Evolutionary conservation across 2,329 filamentous ascomycete species (phyloP).

Genomic region (Colletotrichum somersetense): DNA sequence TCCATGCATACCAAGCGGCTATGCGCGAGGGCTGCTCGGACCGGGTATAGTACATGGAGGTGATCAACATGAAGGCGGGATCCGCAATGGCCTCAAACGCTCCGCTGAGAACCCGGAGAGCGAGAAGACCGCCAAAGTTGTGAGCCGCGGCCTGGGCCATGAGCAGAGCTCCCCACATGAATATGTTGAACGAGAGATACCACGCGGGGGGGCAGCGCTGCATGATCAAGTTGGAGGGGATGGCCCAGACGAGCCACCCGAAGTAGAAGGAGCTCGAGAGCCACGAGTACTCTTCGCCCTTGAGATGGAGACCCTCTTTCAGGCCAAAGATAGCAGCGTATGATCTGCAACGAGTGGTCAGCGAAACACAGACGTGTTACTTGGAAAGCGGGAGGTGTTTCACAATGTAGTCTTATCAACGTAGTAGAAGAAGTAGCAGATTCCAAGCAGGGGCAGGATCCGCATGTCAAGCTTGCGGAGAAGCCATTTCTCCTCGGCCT

Average conservation of each 20-base stretch:
- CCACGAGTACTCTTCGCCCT: conserved; percentile 68
- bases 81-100: conserved; percentile 70
- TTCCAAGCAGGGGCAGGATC: conserved; percentile 53
- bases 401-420: conserved; percentile 47
- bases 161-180: conserved; percentile 65
- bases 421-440: conserved; percentile 59
- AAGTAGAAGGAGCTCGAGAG: conserved; percentile 54
- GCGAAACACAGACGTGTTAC: neutral
- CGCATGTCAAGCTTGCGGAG: conserved; percentile 54
- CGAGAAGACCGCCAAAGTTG: conserved; percentile 68
- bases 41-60: conserved; percentile 74
- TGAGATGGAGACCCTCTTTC: conserved; percentile 66
- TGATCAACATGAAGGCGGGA: conserved; percentile 71
- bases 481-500: conserved; percentile 49
- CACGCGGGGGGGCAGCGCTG: conserved; percentile 51
- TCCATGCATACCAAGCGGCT: conserved; percentile 70
- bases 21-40: conserved; percentile 72
- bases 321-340: conserved; percentile 77
- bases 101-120: conserved; percentile 71
- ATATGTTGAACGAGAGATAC: conserved; percentile 61
- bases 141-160: conserved; percentile 65
- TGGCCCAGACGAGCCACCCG: conserved; percentile 54
- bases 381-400: no score
- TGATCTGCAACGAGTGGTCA: conserved; percentile 47
- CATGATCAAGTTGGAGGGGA: conserved; percentile 50